Conservation (phyloP, 192 early-diverging fungal species). For the Coemansia sp. region DNA sequence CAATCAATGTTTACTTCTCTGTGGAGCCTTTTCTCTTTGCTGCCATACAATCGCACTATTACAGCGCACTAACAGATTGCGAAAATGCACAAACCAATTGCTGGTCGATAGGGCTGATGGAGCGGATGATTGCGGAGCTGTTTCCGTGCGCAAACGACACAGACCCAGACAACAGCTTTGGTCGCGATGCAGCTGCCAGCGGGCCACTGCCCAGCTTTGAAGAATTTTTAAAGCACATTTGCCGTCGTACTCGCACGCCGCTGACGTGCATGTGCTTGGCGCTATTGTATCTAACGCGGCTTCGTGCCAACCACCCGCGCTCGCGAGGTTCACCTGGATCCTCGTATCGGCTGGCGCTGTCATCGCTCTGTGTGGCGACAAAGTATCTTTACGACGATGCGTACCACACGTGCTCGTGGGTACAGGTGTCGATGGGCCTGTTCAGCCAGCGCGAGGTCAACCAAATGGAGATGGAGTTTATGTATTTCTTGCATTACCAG, state of each 20-base stretch:
- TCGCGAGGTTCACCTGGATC: slow-evolving; percentile 58
- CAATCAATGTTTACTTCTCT: background rate
- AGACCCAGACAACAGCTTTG: slow-evolving; percentile 13
- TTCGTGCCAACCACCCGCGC: slow-evolving; percentile 57
- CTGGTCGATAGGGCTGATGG: slow-evolving; percentile 44
- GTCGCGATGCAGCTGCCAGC: slow-evolving; percentile 6
- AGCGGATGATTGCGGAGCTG: slow-evolving; percentile 56
- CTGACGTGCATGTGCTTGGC: slow-evolving; percentile 56
- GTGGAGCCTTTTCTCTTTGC: background rate
- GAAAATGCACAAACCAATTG: background rate
- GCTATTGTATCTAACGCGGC: slow-evolving; percentile 57
- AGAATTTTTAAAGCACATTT: slow-evolving; percentile 56
- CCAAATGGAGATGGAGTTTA: slow-evolving; percentile 66
- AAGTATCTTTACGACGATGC: slow-evolving; percentile 71
- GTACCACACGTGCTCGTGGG: slow-evolving; percentile 70
- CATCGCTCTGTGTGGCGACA: slow-evolving; percentile 65
- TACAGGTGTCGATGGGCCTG: slow-evolving; percentile 58
- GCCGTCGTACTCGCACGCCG: slow-evolving; percentile 57
- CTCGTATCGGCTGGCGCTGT: slow-evolving; percentile 64
- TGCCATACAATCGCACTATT: background rate
- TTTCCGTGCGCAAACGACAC: slow-evolving; percentile 49
- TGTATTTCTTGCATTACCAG: slow-evolving; percentile 58
- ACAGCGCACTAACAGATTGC: background rate
- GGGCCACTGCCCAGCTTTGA: slow-evolving; percentile 41
- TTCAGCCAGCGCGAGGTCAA: slow-evolving; percentile 62